phyloP scores from a whole-genome alignment of 257 asterid species.

The Paraleonurus japonicus region DNA sequence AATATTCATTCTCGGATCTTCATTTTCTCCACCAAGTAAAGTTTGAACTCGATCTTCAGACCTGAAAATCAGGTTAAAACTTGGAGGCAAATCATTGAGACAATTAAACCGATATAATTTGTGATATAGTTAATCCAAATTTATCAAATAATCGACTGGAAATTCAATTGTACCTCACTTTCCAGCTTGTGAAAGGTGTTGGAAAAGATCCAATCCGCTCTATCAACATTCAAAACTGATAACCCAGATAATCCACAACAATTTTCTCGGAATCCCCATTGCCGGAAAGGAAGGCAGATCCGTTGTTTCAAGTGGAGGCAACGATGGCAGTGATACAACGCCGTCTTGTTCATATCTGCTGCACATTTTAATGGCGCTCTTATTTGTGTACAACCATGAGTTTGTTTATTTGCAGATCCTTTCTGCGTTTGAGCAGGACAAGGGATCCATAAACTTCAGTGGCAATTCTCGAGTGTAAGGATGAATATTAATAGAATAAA shows the following conservation, averaged over 20 bases:
- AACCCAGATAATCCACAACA: not conserved
- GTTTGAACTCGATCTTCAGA: too few species aligned
- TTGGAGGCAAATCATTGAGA: too few species aligned
- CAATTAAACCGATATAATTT: too few species aligned
- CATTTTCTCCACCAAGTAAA: too few species aligned
- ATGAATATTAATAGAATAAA: constrained; percentile 9
- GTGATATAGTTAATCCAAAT: too few species aligned
- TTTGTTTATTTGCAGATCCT: constrained; percentile 6
- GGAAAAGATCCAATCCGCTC: constrained; percentile 9
- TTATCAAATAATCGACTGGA: too few species aligned
- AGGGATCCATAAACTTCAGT: constrained; percentile 7
- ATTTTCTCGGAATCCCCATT: not conserved
- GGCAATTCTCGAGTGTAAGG: not conserved
- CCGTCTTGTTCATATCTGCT: too few species aligned
- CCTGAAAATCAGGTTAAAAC: too few species aligned
- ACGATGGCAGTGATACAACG: constrained; percentile 28
- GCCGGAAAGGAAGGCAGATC: constrained; percentile 40
- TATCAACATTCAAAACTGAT: constrained; percentile 29
- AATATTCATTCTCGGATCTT: too few species aligned
- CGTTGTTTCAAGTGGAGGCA: constrained; percentile 31
- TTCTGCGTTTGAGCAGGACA: constrained; percentile 20
- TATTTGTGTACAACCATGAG: not conserved
- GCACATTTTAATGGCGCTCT: constrained; percentile 1
- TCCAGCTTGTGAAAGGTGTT: constrained; percentile 42
- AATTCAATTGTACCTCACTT: constrained; percentile 15